Base-by-base conservation (phyloP, 2,329 filamentous ascomycete species). In the Neonectria hederae region DNA sequence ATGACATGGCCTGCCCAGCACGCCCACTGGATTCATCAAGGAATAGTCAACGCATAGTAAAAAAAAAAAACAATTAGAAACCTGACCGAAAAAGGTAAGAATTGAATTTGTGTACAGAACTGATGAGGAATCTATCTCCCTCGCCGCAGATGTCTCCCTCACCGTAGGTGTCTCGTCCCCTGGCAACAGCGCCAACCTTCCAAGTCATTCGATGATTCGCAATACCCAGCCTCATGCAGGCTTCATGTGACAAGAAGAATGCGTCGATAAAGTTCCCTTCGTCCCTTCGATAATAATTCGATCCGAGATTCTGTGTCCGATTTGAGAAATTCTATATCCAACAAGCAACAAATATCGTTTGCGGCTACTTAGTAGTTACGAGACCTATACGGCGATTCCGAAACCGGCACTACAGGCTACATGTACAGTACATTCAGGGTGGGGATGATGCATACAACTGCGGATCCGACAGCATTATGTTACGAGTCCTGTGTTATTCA, bases 41-140 rank as follows among this genome's bases (percentile, higher is more conserved):
- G 46, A 52, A 43, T 9, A 35, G 10, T 54, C 32, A 54, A 35
- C n/a, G 17, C 21, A 46, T 38, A 32, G 42, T 30, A 9, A 9
- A 49, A 21, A 4, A 9, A 9, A 49, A 21, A 4, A 9, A 6
- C 38, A 48, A 54, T 26, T 40, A 54, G n/a, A 54, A 38, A 24
- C 48, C 54, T 45, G 43, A 19, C 54, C 4, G 30, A 59, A 21
- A 63, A 59, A 19, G 62, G 71, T 71, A 73, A 65, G 71, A 72
- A 60, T 72, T 22, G 48, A 58, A 52, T 51, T 53, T 35, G 51
- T 46, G 54, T 43, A 42, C 48, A 24, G 43, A 65, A 70, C 71
- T 73, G 63, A 73, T 65, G 56, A 56, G 56, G 54, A 58, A 24
- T 19, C 26, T n/a, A n/a, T n/a, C n/a, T 45, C 62, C 57, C 54